Conservation (phyloP, 108 stramenopile genomes). For the Cyclotella distinguenda region DNA sequence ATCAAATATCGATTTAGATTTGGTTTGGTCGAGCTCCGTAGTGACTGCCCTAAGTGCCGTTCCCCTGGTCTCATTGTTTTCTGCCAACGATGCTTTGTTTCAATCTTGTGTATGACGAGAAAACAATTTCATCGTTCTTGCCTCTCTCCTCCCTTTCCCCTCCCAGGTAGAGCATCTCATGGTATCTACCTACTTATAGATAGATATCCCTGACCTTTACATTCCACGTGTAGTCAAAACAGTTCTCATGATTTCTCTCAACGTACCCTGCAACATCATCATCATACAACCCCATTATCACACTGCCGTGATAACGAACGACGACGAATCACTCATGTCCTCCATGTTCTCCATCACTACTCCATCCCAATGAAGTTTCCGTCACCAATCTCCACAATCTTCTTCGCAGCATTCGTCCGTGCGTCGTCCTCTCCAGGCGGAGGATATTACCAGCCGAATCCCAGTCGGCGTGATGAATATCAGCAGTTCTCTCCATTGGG, state of each 20-base stretch:
- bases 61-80: no score
- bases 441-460: background rate
- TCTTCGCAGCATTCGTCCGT: constrained; percentile 2
- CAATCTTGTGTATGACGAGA: no score
- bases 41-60: no score
- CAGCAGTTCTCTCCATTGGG: background rate
- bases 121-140: no score
- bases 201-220: background rate
- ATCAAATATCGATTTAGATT: no score
- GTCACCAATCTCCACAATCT: background rate
- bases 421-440: constrained; percentile 4
- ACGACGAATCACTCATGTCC: background rate
- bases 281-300: background rate
- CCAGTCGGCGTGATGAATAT: background rate
- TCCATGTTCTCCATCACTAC: background rate
- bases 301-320: background rate
- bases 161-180: no score
- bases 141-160: no score
- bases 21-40: no score
- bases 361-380: constrained; percentile 11
- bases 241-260: background rate
- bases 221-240: background rate
- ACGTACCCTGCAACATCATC: background rate
- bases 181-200: no score
- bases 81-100: no score